Evolutionary conservation across 1,284 basidiomycete species (phyloP), one percentile per base, ranked within the genome.

Genomic region (Austroboletus novae-zelandiae): DNA sequence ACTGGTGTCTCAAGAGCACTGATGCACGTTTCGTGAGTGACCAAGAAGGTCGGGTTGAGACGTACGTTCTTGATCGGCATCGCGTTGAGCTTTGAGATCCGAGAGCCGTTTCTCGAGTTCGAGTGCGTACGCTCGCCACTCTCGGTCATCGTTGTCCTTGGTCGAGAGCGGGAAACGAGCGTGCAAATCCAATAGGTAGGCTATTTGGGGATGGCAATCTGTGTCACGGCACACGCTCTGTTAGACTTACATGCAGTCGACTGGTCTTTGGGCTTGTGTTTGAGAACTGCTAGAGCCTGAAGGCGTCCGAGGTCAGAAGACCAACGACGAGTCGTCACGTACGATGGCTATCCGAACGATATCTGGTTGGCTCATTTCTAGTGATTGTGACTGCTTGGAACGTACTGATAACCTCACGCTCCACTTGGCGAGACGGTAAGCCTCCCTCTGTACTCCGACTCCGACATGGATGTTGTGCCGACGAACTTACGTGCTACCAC

Each of bases 111-210:
- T 52, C 50, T 66, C 66, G 23, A 69, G 64, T 20, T 55, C 51
- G 36, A 66, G 62, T 18, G 64, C 66, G 31, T 66, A 66, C 6
- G 48, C 48, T 42, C 56, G 59, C 67, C 64, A 69, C 15, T 48
- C 51, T 36, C 30, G 56, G 29, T 9, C 9, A 4, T 27, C 31
- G 7, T 43, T 20, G 17, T 45, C 34, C 27, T 50, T 23, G 42
- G 46, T 36, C 8, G 41, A 13, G 37, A 34, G 25, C 3, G 64
- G 58, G 36, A 66, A 68, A 11, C 20, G 49, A 10, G 66, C 52
- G 34, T 57, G 62, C 9, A 66, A 62, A 30, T 68, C 65, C 1
- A 69, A 48, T 30, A 68, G 34, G 48, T 67, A 69, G 23, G 66
- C 67, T 66, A 41, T 42, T 18, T 31, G 49, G 34, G 7, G 17